Evolutionary conservation across 2,329 filamentous ascomycete genomes (phyloP), one percentile per base, ranked within the genome.

Genomic region (Sporothrix globosa): DNA sequence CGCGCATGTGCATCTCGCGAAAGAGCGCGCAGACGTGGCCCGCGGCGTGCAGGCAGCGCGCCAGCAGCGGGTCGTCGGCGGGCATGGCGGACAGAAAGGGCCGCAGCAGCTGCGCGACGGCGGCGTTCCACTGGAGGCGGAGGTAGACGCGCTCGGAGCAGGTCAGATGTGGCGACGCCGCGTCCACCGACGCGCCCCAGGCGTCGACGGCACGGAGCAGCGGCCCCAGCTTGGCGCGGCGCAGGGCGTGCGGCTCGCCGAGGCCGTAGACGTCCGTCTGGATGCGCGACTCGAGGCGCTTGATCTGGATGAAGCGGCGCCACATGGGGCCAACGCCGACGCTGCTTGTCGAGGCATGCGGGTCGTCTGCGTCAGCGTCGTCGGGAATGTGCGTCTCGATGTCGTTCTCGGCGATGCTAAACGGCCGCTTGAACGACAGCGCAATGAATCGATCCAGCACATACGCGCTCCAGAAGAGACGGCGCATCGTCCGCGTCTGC

Each of bases 381-480:
- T 60, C 56, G 1, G 81, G 81, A 6, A 83, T 79, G 7, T 80
- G 79, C 10, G 83, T 79, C 7, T 82, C 82, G 27, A 84, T 76
- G 69, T 80, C 73, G 53, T 78, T 79, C 70, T 85, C 83, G 1
- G 83, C 79, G 30, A 86, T 82, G 71, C 83, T 85, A 63, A 84
- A 81, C 0, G 84, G 84, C 9, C 84, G 80, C 7, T 83, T 83
- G 14, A 85, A 79, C 2, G 83, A 85, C 70, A 84, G 81, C 2
- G 83, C 83, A 58, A 85, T 82, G 0, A 82, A 82, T 46, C 83
- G 75, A 65, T 86, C 83, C 0, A 86, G 76, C 11, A 83, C 83
- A 72, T 85, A 86, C 0, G 85, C 81, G 3, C 82, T 82, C 84
- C 84, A 86, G 72, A 86, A 86, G 0, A 86, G 76, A 9, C 83